These are phyloP conservation scores for Aureobasidium melanogenum DNA, from an alignment of 2,329 filamentous ascomycete genomes.

Conservation along the genomic window DNA sequence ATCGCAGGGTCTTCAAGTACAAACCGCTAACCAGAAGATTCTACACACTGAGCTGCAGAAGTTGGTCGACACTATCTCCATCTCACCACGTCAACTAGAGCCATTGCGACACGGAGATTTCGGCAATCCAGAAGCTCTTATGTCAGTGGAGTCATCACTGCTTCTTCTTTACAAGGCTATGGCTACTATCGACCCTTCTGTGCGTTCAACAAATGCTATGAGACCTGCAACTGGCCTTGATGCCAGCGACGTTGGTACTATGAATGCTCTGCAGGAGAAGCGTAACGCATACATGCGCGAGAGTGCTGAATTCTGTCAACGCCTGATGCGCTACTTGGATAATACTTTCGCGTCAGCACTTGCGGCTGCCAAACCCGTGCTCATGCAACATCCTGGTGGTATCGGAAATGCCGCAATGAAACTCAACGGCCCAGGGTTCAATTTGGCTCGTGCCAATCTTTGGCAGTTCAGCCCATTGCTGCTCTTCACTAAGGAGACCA, in stretches of 20 bases:
- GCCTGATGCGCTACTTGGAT: conserved; percentile 74
- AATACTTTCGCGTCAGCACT: conserved; percentile 70
- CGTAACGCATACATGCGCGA: conserved; percentile 79
- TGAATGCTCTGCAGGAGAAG: conserved; percentile 92
- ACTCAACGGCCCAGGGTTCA: conserved; percentile 61
- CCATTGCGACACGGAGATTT: conserved; percentile 66
- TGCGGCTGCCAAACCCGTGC: conserved; percentile 38
- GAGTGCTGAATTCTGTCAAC: conserved; percentile 65
- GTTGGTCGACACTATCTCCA: conserved; percentile 83
- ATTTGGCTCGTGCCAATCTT: conserved; percentile 60
- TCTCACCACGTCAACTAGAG: conserved; percentile 66
- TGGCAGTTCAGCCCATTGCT: conserved; percentile 86
- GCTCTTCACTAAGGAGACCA: conserved; percentile 80
- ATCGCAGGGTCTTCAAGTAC: conserved; percentile 91
- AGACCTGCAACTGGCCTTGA: conserved; percentile 59
- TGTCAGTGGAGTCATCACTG: conserved; percentile 68
- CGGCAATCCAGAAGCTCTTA: conserved; percentile 60
- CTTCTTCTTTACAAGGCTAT: conserved; percentile 85
- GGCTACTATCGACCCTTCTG: conserved; percentile 80
- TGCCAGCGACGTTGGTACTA: conserved; percentile 62
- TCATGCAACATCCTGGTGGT: conserved; percentile 25
- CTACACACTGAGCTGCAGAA: conserved; percentile 83
- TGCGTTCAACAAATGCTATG: conserved; percentile 46
- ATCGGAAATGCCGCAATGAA: conserved; percentile 41
- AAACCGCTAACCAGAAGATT: conserved; percentile 92